These are phyloP conservation scores for Inonotus obliquus DNA, from an alignment of 1,284 basidiomycete genomes.

Conservation along the genomic window DNA sequence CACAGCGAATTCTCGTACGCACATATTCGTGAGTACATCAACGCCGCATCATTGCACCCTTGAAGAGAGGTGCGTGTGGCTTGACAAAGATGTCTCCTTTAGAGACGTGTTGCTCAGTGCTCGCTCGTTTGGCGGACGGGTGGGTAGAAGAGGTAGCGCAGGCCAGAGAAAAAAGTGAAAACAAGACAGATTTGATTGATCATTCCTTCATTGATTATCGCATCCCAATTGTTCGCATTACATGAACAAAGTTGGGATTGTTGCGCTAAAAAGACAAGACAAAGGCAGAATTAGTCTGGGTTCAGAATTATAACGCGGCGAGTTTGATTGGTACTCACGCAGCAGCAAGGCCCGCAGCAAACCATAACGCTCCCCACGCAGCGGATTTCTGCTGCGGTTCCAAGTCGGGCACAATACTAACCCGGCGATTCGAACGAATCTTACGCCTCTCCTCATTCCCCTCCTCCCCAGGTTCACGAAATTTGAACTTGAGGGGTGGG, in stretches of 20 bases:
- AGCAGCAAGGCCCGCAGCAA: slow-evolving; percentile 67
- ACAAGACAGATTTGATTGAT: neutral
- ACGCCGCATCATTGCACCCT: too few species aligned
- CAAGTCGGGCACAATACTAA: slow-evolving; percentile 38
- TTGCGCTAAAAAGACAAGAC: slow-evolving; percentile 3
- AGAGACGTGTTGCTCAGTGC: neutral
- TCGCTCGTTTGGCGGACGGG: neutral
- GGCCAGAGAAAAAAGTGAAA: neutral
- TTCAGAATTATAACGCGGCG: neutral
- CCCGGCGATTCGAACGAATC: slow-evolving; percentile 60
- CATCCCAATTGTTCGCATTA: neutral
- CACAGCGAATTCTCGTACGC: too few species aligned
- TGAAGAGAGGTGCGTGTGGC: neutral
- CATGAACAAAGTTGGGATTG: slow-evolving; percentile 17
- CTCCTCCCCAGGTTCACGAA: slow-evolving; percentile 42
- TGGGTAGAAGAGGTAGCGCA: neutral
- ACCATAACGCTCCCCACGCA: slow-evolving; percentile 72
- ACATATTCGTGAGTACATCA: too few species aligned
- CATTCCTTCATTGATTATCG: neutral
- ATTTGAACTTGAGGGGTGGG: slow-evolving; percentile 47
- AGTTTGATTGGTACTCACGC: slow-evolving; percentile 43
- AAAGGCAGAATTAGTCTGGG: neutral
- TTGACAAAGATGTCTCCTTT: neutral
- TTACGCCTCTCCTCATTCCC: slow-evolving; percentile 51
- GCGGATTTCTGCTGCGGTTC: slow-evolving; percentile 62